These are phyloP conservation scores for Aspergillus fructus DNA, from an alignment of 2,329 filamentous ascomycete genomes.

Conservation along the genomic window DNA sequence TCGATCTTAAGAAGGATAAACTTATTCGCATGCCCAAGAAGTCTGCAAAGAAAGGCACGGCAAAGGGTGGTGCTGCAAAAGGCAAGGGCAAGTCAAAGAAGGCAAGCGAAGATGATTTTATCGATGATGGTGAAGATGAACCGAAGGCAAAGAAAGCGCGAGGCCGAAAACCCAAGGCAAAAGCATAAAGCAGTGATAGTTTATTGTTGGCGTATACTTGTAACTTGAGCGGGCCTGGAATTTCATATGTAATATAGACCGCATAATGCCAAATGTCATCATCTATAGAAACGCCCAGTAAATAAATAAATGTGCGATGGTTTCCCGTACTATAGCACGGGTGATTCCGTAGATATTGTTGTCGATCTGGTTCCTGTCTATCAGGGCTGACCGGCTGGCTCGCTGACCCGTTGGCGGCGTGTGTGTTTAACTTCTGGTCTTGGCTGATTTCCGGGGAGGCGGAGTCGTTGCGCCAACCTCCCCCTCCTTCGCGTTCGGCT, in stretches of 20 bases:
- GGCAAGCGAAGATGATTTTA: slow-evolving; percentile 26
- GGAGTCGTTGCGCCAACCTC: background rate
- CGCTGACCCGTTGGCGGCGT: background rate
- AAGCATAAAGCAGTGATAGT: slow-evolving; percentile 3
- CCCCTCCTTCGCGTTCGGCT: background rate
- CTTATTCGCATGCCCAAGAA: slow-evolving; percentile 93
- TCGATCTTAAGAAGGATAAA: slow-evolving; percentile 91
- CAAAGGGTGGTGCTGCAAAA: slow-evolving; percentile 32
- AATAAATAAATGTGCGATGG: background rate
- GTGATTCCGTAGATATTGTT: background rate
- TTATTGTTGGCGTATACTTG: background rate
- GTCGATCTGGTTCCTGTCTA: background rate
- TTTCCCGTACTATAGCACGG: background rate
- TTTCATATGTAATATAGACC: slow-evolving; percentile 2
- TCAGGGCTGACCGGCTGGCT: background rate
- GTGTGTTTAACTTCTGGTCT: slow-evolving; percentile 1
- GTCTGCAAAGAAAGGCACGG: slow-evolving; percentile 39
- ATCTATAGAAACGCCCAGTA: background rate
- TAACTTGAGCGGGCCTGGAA: slow-evolving; percentile 2
- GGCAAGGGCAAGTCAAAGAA: slow-evolving; percentile 52
- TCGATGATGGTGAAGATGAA: slow-evolving; percentile 44
- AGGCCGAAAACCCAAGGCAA: slow-evolving; percentile 32
- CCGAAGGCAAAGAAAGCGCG: slow-evolving; percentile 52
- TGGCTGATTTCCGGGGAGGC: slow-evolving; percentile 18
- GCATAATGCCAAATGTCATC: background rate